Percentiles rank a stretch among this genome's conserved stretches.
Evolutionary conservation across 768 basidiomycete species (phyloP).

Genomic region (Hypholoma fasciculare): DNA sequence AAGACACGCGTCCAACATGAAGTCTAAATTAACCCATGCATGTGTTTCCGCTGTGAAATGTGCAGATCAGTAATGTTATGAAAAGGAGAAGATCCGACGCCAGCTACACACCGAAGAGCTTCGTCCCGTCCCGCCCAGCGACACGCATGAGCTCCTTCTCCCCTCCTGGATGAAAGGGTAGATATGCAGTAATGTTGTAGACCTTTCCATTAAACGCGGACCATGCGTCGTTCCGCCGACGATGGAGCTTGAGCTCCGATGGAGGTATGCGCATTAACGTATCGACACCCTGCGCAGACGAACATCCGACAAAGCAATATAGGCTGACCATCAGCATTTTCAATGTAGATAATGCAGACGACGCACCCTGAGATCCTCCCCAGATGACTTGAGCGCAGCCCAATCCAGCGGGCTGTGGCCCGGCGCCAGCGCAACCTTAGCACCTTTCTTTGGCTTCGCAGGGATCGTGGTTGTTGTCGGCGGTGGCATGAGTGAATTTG

Average conservation of each 20-base stretch:
- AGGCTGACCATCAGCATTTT: not conserved
- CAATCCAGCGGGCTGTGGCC: constrained; percentile 94
- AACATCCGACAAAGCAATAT: not conserved
- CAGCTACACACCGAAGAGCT: constrained; percentile 77
- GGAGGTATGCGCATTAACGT: constrained; percentile 69
- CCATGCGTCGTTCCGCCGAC: constrained; percentile 89
- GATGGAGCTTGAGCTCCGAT: constrained; percentile 77
- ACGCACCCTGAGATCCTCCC: constrained; percentile 74
- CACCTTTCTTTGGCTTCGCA: constrained; percentile 55
- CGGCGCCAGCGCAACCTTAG: constrained; percentile 87
- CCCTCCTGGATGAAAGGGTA: constrained; percentile 92
- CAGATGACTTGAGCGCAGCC: constrained; percentile 85
- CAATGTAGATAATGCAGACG: not conserved
- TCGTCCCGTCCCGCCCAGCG: constrained; percentile 93
- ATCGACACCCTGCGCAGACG: constrained; percentile 61
- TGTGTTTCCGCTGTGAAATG: constrained; percentile 73
- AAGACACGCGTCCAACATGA: constrained; percentile 91
- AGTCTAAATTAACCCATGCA: constrained; percentile 96
- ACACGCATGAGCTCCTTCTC: constrained; percentile 93
- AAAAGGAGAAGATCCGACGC: not conserved
- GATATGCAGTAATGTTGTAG: constrained; percentile 93
- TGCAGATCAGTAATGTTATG: not conserved
- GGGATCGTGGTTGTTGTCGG: constrained; percentile 65
- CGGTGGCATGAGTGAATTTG: constrained; percentile 34
- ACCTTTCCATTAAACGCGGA: constrained; percentile 89